Evolutionary conservation across 1,139 yeast species (phyloP), one percentile per base, ranked within the genome.

Genomic region (Diutina catenulata): DNA sequence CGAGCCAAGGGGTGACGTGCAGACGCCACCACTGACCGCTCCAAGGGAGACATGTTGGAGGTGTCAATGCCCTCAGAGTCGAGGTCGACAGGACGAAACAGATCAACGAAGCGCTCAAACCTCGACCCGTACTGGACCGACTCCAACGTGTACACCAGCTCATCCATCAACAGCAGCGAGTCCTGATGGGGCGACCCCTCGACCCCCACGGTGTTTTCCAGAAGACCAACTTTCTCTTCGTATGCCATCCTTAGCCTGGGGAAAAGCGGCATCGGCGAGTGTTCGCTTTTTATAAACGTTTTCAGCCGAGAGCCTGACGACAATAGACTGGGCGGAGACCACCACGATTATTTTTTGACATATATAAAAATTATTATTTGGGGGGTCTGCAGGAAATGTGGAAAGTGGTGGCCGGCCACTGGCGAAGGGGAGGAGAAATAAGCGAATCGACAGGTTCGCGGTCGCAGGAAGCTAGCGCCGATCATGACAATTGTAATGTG

Each of bases 1-100:
- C 45, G 37, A 27, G 47, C 47, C 45, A 46, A 45, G 6, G 49
- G 59, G 49, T 62, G 65, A 40, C 56, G 55, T 22, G 68, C 53
- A 8, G 66, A 56, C 21, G 67, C 68, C 39, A 59, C 53, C 37
- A 59, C 55, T 16, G 65, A 54, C 43, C 53, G 56, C 44, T 64
- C 70, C 42, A 61, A 45, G 22, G 57, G 62, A 3, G 56, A 43
- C 49, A 47, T 45, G 23, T 43, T 40, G 9, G 47, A 36, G 29
- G 48, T 44, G 43, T 64, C 70, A 38, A 61, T 48, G 3, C 68
- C 69, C 2, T 60, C 65, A 5, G 18, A 11, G 40, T 64, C 68
- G 36, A 64, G 51, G 41, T 64, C 46, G 33, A 62, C 55, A n/a
- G 68, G 67, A 43, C 55, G 60, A 56, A 65, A 65, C 5, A 68